Evolutionary conservation across 148 eudicot species (phyloP), one percentile per base, ranked within the genome.

Genomic region (Nepenthes mirabilis): DNA sequence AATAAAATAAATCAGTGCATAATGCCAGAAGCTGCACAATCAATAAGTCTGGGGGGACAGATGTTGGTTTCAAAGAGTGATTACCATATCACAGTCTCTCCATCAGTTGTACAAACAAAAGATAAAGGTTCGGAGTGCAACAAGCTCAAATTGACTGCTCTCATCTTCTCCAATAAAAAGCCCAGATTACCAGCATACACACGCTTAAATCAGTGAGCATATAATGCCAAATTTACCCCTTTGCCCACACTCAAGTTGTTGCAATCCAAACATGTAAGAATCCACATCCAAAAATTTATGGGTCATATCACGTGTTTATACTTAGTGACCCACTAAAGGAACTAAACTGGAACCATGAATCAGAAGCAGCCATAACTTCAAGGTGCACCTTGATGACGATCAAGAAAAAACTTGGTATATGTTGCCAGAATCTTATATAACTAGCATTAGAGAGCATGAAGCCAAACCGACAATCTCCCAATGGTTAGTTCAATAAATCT

Each of bases 1-100:
- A 58, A 58, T 23, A 63, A 37, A 64, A 68, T 49, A 59, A 33
- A 47, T 58, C 55, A 23, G 63, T 34, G 47, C 14, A 68, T 57
- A 53, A 60, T 37, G 64, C 52, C 45, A 65, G 64, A 56, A 5
- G n/a, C 5, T 52, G 55, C 14, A 52, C 14, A n/a, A 52, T 32
- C n/a, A 11, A 52, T 52, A n/a, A 52, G n/a, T 11, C 14, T 52
- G 14, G n/a, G 55, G 6, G n/a, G 11, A n/a, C 53, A 11, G 2
- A 50, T 10, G 11, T 11, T n/a, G 14, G 11, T n/a, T 40, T 6
- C 53, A 50, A n/a, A 10, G 53, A 50, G 23, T 11, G 11, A n/a
- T 52, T 52, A 52, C 55, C 55, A 52, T 52, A 11, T 1, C 32
- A 52, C 14, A 52, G 14, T 52, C 1, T 11, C 55, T 52, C 23